A percentile compares a stretch with the other conserved stretches of the same genome.
phyloP scores from a whole-genome alignment of 352 stramenopile species.

The Phytophthora capsici region DNA sequence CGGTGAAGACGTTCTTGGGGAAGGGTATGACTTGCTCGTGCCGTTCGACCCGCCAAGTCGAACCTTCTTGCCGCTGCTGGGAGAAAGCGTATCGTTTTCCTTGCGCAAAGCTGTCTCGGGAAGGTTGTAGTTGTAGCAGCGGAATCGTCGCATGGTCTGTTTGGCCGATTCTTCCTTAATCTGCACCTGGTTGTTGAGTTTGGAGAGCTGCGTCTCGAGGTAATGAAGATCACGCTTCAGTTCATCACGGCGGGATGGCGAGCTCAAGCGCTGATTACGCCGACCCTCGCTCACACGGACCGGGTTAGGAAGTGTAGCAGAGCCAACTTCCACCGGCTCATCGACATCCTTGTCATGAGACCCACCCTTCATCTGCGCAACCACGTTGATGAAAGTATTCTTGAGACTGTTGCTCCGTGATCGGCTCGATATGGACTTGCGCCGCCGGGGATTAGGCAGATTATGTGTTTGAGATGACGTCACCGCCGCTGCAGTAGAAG shows the following conservation, averaged over 20 bases:
- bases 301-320: constrained; percentile 40
- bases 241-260: constrained; percentile 51
- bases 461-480: constrained; percentile 32
- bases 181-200: constrained; percentile 68
- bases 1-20: constrained; percentile 40
- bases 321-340: constrained; percentile 36
- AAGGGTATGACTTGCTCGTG: constrained; percentile 30
- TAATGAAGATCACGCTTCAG: constrained; percentile 63
- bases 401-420: constrained; percentile 75
- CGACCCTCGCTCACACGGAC: constrained; percentile 33
- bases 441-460: constrained; percentile 47
- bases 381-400: constrained; percentile 66
- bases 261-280: constrained; percentile 28
- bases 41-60: constrained; percentile 22
- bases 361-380: constrained; percentile 60
- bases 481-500: neutral
- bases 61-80: constrained; percentile 37
- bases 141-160: constrained; percentile 65
- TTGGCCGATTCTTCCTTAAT: constrained; percentile 70
- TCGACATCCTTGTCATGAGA: constrained; percentile 44
- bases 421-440: constrained; percentile 65
- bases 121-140: constrained; percentile 87
- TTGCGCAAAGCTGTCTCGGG: constrained; percentile 55
- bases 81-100: constrained; percentile 59
- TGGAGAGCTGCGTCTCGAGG: constrained; percentile 66